Evolutionary conservation across 768 basidiomycete genomes (phyloP), one percentile per base, ranked within the genome.

Genomic region (Suillus hirtellus): DNA sequence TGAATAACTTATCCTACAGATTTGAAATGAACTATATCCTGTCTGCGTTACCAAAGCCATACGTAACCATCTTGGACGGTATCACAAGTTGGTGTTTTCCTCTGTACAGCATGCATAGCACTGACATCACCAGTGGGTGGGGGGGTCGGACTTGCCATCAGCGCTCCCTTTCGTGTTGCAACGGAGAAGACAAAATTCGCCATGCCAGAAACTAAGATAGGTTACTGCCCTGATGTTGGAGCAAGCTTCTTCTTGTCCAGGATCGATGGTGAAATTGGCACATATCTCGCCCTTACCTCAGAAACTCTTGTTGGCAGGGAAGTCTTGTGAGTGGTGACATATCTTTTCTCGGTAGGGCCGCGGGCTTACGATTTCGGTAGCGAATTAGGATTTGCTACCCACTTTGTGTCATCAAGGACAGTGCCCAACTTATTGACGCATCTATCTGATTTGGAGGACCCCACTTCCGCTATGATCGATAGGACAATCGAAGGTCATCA

Each of bases 201-300:
- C 7, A 99, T 99, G 97, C 97, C 97, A 17, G 97, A 99, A 79
- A 95, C 92, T 14, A 92, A 90, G 70, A 95, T 95, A 69, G 92
- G 90, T 50, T 94, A 92, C 72, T 87, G 79, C 66, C 96, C 96
- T 35, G 96, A 99, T 76, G 96, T 99, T 31, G 97, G 97, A 21
- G 90, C 89, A 35, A 95, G 86, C 69, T 92, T 86, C 78, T 96
- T 95, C 80, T 79, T 99, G 58, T 89, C 95, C 43, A 86, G 89
- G 66, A 77, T 98, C 64, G 97, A 99, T 71, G 97, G 97, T 12
- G 82, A 94, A 67, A 71, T 99, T 52, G 97, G 97, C 47, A 90
- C 94, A n/a, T 99, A 96, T 79, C 86, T 99, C 49, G 93, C 88
- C 12, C 77, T 99, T 67, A 98, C 96, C 10, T 87, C 89, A 7